These are phyloP conservation scores for Malassezia vespertilionis DNA, from an alignment of 1,284 basidiomycete species.

Conservation along the genomic window DNA sequence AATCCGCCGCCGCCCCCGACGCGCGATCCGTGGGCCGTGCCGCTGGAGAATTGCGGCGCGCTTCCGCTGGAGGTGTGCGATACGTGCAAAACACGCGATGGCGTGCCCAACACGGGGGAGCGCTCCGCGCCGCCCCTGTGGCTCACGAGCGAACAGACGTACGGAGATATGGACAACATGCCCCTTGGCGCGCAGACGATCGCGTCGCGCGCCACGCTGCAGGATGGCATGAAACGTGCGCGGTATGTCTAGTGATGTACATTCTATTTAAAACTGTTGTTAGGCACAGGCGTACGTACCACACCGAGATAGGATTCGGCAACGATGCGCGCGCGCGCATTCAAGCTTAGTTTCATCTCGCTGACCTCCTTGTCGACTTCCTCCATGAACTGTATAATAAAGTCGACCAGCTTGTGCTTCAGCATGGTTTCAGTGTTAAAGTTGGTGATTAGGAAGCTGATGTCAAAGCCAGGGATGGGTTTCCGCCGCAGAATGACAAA, in stretches of 20 bases:
- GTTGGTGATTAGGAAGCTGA: conserved; percentile 97
- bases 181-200: not conserved
- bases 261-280: not conserved
- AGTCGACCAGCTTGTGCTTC: conserved; percentile 98
- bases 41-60: not conserved
- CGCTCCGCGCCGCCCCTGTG: conserved; percentile 1
- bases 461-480: conserved; percentile 81
- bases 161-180: conserved; percentile 9
- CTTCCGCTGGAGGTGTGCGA: not conserved
- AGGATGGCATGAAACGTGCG: too few species aligned
- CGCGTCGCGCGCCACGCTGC: not conserved
- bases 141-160: conserved; percentile 5
- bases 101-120: not conserved
- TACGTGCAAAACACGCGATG: conserved; percentile 10
- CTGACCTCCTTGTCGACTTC: conserved; percentile 88
- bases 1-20: not conserved
- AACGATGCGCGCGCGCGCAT: conserved; percentile 89
- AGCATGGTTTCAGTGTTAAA: conserved; percentile 92
- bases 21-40: conserved; percentile 5
- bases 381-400: conserved; percentile 99
- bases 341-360: conserved; percentile 62
- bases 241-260: not conserved
- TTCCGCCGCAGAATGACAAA: conserved; percentile 92
- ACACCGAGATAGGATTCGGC: conserved; percentile 57
- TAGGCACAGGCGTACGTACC: conserved; percentile 19